phyloP scores from a whole-genome alignment of 495 filamentous ascomycete genomes.

The Neurospora sp. region DNA sequence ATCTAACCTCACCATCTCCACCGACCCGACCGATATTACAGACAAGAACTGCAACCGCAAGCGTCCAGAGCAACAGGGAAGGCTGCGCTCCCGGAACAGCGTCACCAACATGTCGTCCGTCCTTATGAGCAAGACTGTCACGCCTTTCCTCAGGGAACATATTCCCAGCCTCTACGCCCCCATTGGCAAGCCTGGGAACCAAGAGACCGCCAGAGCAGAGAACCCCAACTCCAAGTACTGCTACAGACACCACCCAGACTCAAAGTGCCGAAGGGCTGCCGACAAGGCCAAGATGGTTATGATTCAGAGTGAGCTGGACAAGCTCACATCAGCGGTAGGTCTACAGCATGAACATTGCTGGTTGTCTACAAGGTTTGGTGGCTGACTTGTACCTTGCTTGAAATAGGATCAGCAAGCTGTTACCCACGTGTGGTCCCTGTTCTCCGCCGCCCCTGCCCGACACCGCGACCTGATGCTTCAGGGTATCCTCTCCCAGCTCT shows the following conservation, averaged over 20 bases:
- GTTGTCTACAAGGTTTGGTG: neutral
- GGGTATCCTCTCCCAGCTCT: conserved; percentile 90
- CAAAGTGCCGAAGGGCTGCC: conserved; percentile 83
- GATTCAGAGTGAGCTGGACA: conserved; percentile 77
- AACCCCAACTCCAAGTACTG: conserved; percentile 82
- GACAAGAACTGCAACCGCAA: conserved; percentile 30
- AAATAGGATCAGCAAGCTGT: conserved; percentile 66
- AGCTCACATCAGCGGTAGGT: conserved; percentile 55
- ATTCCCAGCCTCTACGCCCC: conserved; percentile 39
- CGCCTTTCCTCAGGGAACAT: conserved; percentile 74
- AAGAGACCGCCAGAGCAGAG: conserved; percentile 31
- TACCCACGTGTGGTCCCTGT: conserved; percentile 91
- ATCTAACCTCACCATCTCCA: no score
- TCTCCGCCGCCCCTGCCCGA: conserved; percentile 88
- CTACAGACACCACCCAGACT: conserved; percentile 88
- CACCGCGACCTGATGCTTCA: conserved; percentile 92
- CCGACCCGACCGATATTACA: neutral
- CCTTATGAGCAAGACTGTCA: conserved; percentile 47
- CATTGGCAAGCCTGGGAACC: conserved; percentile 24
- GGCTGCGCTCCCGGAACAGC: conserved; percentile 18
- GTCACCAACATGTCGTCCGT: conserved; percentile 36
- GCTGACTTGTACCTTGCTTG: neutral
- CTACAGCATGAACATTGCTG: neutral
- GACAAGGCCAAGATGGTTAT: conserved; percentile 94
- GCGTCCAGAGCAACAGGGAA: conserved; percentile 31